Base-by-base conservation (phyloP, 1,139 yeast species). In the Pichia norvegensis region DNA sequence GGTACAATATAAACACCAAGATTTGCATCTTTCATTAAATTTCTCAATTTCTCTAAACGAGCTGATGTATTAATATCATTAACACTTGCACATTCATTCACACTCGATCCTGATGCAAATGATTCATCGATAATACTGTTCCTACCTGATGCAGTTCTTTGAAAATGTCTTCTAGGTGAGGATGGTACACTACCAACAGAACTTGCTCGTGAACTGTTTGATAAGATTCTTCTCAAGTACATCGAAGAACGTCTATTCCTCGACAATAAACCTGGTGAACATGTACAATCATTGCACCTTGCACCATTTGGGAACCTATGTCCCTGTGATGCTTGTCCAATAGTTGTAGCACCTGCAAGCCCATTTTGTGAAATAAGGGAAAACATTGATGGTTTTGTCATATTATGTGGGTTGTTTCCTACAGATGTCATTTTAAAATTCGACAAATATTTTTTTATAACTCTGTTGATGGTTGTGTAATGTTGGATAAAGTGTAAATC, bases 1-100 rank as follows among this genome's bases (percentile, higher is more conserved):
- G 96, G 95, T 10, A 92, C 77, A 45, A 92, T 72, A 62, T 92
- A 92, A 46, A 85, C 80, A 13, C 84, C 92, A 45, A 92, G 62
- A 52, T 78, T 79, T 54, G 76, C 65, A 44, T 72, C 70, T 41
- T 73, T 74, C 90, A 92, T 86, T 52, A 73, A 68, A 35, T 64
- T 60, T 59, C 98, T 75, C 54, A 92, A 70, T 25, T 71, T 70
- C 46, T 73, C 75, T 48, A 90, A 71, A 57, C 94, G 69, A 27
- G 46, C 16, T 4, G 62, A 55, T 7, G 67, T 63, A 51, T 63
- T 62, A 21, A 60, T 55, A 41, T 62, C 64, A 27, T 55, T 53
- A 22, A 44, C 46, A 11, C 8, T 33, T 14, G 27, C 20, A 29
- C 47, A 41, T 16, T 33, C 37, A 10, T 36, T 42, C 2, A 19